Conservation (phyloP, 2,329 filamentous ascomycete genomes). For the Aspergillus sp. region DNA sequence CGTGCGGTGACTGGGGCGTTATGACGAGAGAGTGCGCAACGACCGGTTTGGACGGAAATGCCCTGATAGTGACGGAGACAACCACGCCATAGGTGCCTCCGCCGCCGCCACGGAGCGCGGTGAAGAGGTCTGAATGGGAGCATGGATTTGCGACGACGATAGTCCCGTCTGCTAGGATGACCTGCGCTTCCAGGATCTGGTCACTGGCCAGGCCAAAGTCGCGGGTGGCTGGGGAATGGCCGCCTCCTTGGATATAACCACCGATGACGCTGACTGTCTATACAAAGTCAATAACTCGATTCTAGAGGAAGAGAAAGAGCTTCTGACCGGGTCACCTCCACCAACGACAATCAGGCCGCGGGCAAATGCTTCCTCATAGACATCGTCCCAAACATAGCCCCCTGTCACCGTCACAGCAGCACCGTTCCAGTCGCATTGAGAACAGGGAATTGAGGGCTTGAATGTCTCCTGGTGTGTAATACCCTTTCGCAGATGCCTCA, state of each 20-base stretch:
- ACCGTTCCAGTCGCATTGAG: conserved; percentile 1
- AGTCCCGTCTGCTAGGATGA: conserved; percentile 8
- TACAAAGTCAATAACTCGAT: background rate
- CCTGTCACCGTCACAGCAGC: conserved; percentile 9
- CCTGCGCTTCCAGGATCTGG: conserved; percentile 7
- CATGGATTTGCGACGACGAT: conserved; percentile 3
- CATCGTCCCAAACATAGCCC: conserved; percentile 12
- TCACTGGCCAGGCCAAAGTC: conserved; percentile 11
- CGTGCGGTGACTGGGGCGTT: background rate
- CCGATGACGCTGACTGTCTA: conserved; percentile 11
- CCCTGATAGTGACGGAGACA: conserved; percentile 5
- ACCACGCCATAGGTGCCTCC: conserved; percentile 12
- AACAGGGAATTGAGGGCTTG: background rate
- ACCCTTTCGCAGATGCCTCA: conserved; percentile 5
- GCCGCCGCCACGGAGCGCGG: conserved; percentile 7
- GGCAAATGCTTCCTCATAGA: conserved; percentile 9
- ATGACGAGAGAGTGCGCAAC: conserved; percentile 7
- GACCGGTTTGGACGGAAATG: conserved; percentile 25
- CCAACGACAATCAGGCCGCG: conserved; percentile 10
- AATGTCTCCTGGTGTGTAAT: conserved; percentile 3
- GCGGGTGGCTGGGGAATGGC: conserved; percentile 6
- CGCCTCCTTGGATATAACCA: conserved; percentile 10
- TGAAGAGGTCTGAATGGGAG: conserved; percentile 5
- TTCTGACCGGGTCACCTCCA: conserved; percentile 5
- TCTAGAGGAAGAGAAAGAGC: no score